These are phyloP conservation scores for Helicocarpus griseus DNA, from an alignment of 2,329 filamentous ascomycete genomes.

Conservation along the genomic window DNA sequence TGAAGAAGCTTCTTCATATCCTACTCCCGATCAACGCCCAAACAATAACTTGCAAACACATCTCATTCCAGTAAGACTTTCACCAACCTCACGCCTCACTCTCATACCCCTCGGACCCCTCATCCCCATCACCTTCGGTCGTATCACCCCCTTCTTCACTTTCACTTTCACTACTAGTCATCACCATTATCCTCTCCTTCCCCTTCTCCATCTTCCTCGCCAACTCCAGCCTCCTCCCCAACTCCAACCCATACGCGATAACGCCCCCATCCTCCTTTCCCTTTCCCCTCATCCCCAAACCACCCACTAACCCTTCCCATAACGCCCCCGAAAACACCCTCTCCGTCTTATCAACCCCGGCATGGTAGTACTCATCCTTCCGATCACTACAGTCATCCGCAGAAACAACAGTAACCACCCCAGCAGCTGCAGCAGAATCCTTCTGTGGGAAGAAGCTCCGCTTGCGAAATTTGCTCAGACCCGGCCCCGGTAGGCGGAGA, in stretches of 20 bases:
- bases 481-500: background rate
- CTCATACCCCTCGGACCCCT: background rate
- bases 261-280: background rate
- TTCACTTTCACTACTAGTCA: background rate
- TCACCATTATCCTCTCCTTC: background rate
- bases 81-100: background rate
- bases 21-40: no score
- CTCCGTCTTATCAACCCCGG: background rate
- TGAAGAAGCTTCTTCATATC: no score
- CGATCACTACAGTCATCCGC: background rate
- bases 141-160: background rate
- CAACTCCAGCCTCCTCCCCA: background rate
- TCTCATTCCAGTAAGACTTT: no score
- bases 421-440: no score
- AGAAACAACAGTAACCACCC: no score
- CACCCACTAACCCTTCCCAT: background rate
- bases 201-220: background rate
- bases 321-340: background rate
- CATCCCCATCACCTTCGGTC: no score
- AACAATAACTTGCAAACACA: no score
- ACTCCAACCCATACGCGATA: no score
- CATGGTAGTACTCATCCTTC: background rate
- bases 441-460: no score
- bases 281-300: background rate
- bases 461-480: no score